phyloP scores from a whole-genome alignment of 2,329 filamentous ascomycete genomes.

The Balansia obtecta region DNA sequence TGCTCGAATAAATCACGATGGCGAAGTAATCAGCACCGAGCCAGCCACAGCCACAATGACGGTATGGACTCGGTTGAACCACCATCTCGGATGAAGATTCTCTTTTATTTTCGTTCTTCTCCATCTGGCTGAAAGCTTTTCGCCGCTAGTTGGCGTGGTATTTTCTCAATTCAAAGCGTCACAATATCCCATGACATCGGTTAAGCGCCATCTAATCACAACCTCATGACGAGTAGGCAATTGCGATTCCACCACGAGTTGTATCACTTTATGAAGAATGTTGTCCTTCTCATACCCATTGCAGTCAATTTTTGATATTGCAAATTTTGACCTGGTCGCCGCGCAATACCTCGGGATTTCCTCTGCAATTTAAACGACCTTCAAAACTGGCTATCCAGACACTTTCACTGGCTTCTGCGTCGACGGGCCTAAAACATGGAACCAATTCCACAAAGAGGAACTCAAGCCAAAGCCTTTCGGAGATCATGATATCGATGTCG shows the following conservation, averaged over 20 bases:
- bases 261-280: too few species aligned
- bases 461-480: slow-evolving; percentile 26
- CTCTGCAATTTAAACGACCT: not conserved
- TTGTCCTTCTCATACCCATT: too few species aligned
- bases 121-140: not conserved
- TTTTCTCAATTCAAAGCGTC: not conserved
- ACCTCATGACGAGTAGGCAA: not conserved
- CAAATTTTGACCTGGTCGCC: too few species aligned
- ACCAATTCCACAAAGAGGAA: slow-evolving; percentile 24
- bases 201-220: not conserved
- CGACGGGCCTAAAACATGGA: slow-evolving; percentile 29
- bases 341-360: too few species aligned
- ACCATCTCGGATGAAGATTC: too few species aligned
- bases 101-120: too few species aligned
- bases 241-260: slow-evolving; percentile 21
- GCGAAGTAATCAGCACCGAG: too few species aligned
- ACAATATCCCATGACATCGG: not conserved
- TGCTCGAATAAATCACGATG: too few species aligned
- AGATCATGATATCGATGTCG: slow-evolving; percentile 45
- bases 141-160: not conserved
- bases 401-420: slow-evolving; percentile 31
- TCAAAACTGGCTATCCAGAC: slow-evolving; percentile 30
- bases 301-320: too few species aligned
- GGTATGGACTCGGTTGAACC: too few species aligned
- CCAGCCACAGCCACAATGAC: too few species aligned